phyloP scores from a whole-genome alignment of 1,284 basidiomycete genomes.

The Sphaerobolus stellatus region DNA sequence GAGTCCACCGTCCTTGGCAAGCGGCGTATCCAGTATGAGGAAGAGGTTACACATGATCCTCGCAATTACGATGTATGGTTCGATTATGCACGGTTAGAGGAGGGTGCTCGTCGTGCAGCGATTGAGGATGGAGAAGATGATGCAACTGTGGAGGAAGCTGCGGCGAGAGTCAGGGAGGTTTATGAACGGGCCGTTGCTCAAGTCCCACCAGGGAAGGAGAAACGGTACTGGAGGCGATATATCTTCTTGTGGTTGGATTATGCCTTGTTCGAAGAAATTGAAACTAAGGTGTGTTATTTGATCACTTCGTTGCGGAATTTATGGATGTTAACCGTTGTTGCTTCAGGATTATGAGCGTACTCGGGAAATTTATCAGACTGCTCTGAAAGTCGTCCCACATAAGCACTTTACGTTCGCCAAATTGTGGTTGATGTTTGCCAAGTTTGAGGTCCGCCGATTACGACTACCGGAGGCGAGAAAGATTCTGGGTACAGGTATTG shows the following conservation, averaged over 20 bases:
- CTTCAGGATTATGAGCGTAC: conserved; percentile 77
- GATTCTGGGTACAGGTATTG: conserved; percentile 87
- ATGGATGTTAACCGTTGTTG: conserved; percentile 10
- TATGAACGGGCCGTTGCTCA: conserved; percentile 97
- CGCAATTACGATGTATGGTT: conserved; percentile 99
- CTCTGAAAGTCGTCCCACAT: conserved; percentile 87
- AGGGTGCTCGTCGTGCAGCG: conserved; percentile 77
- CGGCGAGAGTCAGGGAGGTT: conserved; percentile 79
- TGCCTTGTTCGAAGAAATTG: conserved; percentile 96
- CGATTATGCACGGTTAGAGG: conserved; percentile 92
- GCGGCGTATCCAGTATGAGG: conserved; percentile 95
- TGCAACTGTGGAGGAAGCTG: conserved; percentile 50
- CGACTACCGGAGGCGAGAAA: conserved; percentile 87
- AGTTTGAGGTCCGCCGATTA: conserved; percentile 87
- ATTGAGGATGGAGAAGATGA: conserved; percentile 67
- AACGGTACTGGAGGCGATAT: conserved; percentile 93
- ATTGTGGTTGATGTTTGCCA: conserved; percentile 87
- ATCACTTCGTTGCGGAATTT: neutral
- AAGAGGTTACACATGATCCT: conserved; percentile 84
- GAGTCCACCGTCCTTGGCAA: conserved; percentile 96
- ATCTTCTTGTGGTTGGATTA: conserved; percentile 98
- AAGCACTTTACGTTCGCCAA: conserved; percentile 98
- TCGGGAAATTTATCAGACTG: conserved; percentile 91
- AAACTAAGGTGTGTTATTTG: conserved; percentile 68
- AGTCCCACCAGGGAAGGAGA: conserved; percentile 86